Conservation (phyloP, 257 asterid species). For the Solanum lycopersicoides region DNA sequence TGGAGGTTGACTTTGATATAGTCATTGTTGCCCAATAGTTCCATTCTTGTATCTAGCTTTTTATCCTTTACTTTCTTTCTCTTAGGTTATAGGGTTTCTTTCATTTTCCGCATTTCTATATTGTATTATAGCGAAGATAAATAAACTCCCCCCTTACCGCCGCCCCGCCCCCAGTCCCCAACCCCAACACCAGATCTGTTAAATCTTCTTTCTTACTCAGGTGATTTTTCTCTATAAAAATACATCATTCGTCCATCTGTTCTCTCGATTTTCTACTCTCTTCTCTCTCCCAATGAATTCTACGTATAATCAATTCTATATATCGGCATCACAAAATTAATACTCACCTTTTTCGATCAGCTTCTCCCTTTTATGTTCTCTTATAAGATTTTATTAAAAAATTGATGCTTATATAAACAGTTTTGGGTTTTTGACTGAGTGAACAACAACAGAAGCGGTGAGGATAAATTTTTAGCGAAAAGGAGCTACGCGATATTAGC, state of each 20-base stretch:
- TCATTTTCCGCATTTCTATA: too few relatives aligned
- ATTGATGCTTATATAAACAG: background rate
- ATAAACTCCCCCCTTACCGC: too few relatives aligned
- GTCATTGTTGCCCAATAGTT: too few relatives aligned
- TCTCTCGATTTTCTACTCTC: background rate
- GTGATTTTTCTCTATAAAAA: background rate
- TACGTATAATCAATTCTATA: background rate
- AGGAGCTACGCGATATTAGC: conserved; percentile 22
- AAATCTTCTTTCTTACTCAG: too few relatives aligned
- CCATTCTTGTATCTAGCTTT: too few relatives aligned
- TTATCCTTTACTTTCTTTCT: too few relatives aligned
- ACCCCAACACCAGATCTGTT: too few relatives aligned
- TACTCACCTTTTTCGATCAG: background rate
- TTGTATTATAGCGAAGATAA: too few relatives aligned
- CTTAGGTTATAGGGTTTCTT: too few relatives aligned
- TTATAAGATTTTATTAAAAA: background rate
- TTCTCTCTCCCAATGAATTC: background rate
- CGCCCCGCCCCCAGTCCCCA: too few relatives aligned
- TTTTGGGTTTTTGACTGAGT: background rate
- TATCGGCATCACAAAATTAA: background rate
- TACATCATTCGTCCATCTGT: background rate
- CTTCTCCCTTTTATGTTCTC: background rate
- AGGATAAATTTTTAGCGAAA: conserved; percentile 8
- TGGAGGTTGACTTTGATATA: too few relatives aligned
- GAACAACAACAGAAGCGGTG: background rate